Percentiles rank a stretch among this genome's conserved stretches.
Evolutionary conservation across 2,329 filamentous ascomycete genomes (phyloP).

Genomic region (Neofusicoccum ribis): DNA sequence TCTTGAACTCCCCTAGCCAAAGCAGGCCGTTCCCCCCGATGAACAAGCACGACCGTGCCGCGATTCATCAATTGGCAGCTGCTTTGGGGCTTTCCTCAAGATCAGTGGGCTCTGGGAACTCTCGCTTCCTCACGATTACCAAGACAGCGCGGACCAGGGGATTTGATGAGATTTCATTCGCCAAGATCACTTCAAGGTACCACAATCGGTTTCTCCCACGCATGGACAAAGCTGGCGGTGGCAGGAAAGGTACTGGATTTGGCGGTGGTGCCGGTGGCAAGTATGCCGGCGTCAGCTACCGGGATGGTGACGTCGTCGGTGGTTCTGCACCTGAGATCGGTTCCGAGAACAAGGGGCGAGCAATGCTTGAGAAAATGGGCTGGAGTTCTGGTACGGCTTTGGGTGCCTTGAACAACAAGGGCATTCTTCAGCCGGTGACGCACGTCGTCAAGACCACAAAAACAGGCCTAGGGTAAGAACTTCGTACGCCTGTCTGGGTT

Average conservation of each 20-base stretch:
- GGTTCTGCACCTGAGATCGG: conserved; percentile 82
- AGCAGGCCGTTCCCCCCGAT: conserved; percentile 80
- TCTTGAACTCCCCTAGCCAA: conserved; percentile 64
- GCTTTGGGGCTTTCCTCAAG: conserved; percentile 79
- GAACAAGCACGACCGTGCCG: conserved; percentile 73
- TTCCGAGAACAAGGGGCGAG: conserved; percentile 76
- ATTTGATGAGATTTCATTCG: conserved; percentile 59
- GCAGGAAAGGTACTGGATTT: conserved; percentile 25
- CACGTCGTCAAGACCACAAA: conserved; percentile 87
- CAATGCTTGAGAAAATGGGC: conserved; percentile 95
- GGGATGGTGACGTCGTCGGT: conserved; percentile 86
- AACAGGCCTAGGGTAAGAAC: conserved; percentile 70
- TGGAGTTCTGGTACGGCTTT: conserved; percentile 87
- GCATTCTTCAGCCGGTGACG: conserved; percentile 80
- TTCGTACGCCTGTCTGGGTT: neutral
- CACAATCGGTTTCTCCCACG: conserved; percentile 13
- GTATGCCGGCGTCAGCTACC: conserved; percentile 58
- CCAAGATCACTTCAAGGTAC: conserved; percentile 36
- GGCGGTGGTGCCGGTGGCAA: conserved; percentile 40
- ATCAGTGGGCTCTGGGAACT: conserved; percentile 71
- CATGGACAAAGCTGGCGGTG: conserved; percentile 1
- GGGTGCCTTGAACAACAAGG: conserved; percentile 79
- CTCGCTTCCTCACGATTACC: conserved; percentile 74
- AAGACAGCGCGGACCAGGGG: conserved; percentile 68
- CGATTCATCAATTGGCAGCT: conserved; percentile 76